Evolutionary conservation across 768 basidiomycete genomes (phyloP).

Genomic region (Hirschioporus abietinus): DNA sequence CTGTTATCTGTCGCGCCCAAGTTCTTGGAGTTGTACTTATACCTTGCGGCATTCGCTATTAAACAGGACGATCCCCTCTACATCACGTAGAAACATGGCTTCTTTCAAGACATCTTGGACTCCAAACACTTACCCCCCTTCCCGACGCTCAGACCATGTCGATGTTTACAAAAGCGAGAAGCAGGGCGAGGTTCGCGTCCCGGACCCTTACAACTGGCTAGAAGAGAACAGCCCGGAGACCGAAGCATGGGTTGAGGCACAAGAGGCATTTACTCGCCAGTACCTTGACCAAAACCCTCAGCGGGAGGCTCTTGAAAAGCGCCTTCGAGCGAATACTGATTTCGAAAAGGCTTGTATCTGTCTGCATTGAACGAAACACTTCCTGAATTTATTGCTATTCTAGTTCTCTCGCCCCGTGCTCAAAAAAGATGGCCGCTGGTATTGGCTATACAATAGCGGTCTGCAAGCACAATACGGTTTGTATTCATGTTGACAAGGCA

Average conservation of each 20-base stretch:
- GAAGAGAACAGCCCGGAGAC: conserved; percentile 61
- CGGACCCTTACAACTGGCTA: conserved; percentile 74
- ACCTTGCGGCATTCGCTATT: not conserved
- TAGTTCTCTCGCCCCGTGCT: conserved; percentile 62
- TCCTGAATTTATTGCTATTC: conserved; percentile 5
- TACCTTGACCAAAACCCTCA: conserved; percentile 64
- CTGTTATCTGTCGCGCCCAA: not conserved
- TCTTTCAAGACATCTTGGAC: conserved; percentile 34
- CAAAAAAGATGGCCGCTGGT: conserved; percentile 67
- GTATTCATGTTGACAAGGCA: not conserved
- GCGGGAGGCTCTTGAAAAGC: conserved; percentile 49
- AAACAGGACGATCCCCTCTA: not conserved
- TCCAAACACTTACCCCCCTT: conserved; percentile 54
- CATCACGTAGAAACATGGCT: not conserved
- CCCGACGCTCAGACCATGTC: conserved; percentile 60
- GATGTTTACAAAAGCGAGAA: conserved; percentile 64
- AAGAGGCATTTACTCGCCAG: conserved; percentile 51
- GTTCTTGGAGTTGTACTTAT: not conserved
- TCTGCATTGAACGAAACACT: not conserved
- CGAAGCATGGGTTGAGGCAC: conserved; percentile 55
- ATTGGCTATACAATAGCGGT: conserved; percentile 77
- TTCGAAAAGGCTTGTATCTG: conserved; percentile 38
- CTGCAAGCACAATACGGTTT: conserved; percentile 58
- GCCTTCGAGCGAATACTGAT: conserved; percentile 49
- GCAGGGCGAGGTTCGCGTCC: conserved; percentile 55